Percentiles rank a stretch among this genome's conserved stretches.
Conservation (phyloP, 169 alveolate species). For the Plasmodium gaboni region DNA sequence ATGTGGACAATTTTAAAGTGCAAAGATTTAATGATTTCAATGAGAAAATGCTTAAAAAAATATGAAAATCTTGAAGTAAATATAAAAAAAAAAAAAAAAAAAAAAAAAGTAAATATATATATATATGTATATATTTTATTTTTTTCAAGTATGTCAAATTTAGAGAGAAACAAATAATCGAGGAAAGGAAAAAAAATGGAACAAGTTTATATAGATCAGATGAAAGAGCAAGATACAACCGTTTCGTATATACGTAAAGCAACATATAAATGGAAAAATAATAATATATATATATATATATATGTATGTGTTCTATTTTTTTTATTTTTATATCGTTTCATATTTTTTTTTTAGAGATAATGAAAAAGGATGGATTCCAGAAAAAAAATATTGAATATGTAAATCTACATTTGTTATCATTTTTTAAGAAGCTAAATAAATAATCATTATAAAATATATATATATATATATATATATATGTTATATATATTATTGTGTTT, state of each 20-base stretch:
- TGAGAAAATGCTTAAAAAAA: constrained; percentile 64
- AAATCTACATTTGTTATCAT: neutral
- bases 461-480: constrained; percentile 1
- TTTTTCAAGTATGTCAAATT: constrained; percentile 62
- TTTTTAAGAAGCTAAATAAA: neutral
- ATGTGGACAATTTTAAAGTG: constrained; percentile 73
- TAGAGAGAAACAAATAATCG: constrained; percentile 63
- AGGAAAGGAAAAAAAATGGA: constrained; percentile 59
- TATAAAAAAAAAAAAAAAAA: constrained; percentile 1
- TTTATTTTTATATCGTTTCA: constrained; percentile 3
- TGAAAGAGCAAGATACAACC: constrained; percentile 73
- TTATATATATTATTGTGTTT: neutral
- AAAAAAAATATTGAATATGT: constrained; percentile 32
- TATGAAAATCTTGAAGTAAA: constrained; percentile 71
- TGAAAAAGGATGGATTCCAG: constrained; percentile 59
- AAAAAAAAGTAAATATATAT: neutral
- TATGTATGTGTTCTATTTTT: neutral
- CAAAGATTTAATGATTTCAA: constrained; percentile 67
- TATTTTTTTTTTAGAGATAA: constrained; percentile 35
- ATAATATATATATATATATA: neutral
- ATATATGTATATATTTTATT: neutral
- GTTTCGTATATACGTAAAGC: constrained; percentile 53
- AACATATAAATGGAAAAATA: neutral
- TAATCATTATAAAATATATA: neutral
- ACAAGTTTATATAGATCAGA: constrained; percentile 62